Evolutionary conservation across 2,329 filamentous ascomycete species (phyloP).

Genomic region (Dothidotthia symphoricarpi): DNA sequence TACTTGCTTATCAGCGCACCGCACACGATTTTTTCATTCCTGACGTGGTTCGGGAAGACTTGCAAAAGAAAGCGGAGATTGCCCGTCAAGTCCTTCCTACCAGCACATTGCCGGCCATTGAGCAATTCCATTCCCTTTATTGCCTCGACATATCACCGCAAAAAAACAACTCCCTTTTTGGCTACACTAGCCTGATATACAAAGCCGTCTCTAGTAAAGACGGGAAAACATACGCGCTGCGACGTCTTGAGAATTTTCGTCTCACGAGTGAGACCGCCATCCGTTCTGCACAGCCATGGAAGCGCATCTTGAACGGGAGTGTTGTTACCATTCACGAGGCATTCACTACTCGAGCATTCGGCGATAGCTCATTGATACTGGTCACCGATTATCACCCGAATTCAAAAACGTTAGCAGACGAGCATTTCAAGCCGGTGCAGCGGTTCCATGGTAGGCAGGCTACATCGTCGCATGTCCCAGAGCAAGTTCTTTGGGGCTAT

Average conservation of each 20-base stretch:
- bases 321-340: conserved; percentile 87
- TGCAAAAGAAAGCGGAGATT: conserved; percentile 85
- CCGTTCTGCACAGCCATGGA: conserved; percentile 83
- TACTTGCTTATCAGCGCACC: conserved; percentile 80
- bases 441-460: conserved; percentile 42
- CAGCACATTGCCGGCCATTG: conserved; percentile 71
- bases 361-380: conserved; percentile 90
- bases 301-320: conserved; percentile 74
- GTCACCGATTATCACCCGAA: conserved; percentile 91
- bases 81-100: conserved; percentile 80
- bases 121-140: conserved; percentile 89
- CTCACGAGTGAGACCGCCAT: conserved; percentile 89
- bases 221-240: conserved; percentile 81
- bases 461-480: conserved; percentile 50
- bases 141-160: conserved; percentile 80
- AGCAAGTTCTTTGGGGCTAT: conserved; percentile 85
- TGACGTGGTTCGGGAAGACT: conserved; percentile 79
- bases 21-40: conserved; percentile 90
- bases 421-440: conserved; percentile 59
- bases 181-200: conserved; percentile 90
- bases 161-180: conserved; percentile 76
- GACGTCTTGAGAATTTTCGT: conserved; percentile 84
- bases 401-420: conserved; percentile 83
- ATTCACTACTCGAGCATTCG: conserved; percentile 90
- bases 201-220: conserved; percentile 89